These are phyloP conservation scores for Cenchrus fungigraminus DNA, from an alignment of 176 grass and related monocot species.

Conservation along the genomic window DNA sequence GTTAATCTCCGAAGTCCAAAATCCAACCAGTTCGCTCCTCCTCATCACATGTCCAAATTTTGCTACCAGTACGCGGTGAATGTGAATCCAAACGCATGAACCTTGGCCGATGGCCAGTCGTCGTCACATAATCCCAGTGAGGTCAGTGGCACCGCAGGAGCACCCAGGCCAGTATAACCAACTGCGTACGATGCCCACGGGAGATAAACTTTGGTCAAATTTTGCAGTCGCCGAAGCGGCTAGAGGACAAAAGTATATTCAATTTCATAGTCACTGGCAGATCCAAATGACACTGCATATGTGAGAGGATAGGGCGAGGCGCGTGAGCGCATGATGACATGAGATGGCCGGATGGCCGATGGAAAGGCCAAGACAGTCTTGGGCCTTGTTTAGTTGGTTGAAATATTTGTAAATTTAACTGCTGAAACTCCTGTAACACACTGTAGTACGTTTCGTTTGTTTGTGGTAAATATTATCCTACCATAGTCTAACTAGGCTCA, in stretches of 20 bases:
- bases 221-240: neutral
- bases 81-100: constrained; percentile 36
- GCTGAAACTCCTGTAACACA: too few relatives aligned
- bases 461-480: too few relatives aligned
- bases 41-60: constrained; percentile 19
- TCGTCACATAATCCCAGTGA: constrained; percentile 31
- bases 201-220: constrained; percentile 22
- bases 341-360: constrained; percentile 35
- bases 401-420: too few relatives aligned
- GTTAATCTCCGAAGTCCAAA: neutral
- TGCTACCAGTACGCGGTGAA: neutral
- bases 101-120: constrained; percentile 25
- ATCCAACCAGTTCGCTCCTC: neutral
- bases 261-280: constrained; percentile 4
- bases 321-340: constrained; percentile 49
- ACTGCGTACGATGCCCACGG: neutral
- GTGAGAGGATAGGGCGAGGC: constrained; percentile 6
- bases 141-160: neutral
- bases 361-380: constrained; percentile 31
- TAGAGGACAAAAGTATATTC: constrained; percentile 50
- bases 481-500: too few relatives aligned
- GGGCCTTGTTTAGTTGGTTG: too few relatives aligned
- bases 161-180: neutral
- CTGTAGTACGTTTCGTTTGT: too few relatives aligned
- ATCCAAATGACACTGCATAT: neutral